Conservation (phyloP, 179 eudicot species). For the Amaranthus tricolor region DNA sequence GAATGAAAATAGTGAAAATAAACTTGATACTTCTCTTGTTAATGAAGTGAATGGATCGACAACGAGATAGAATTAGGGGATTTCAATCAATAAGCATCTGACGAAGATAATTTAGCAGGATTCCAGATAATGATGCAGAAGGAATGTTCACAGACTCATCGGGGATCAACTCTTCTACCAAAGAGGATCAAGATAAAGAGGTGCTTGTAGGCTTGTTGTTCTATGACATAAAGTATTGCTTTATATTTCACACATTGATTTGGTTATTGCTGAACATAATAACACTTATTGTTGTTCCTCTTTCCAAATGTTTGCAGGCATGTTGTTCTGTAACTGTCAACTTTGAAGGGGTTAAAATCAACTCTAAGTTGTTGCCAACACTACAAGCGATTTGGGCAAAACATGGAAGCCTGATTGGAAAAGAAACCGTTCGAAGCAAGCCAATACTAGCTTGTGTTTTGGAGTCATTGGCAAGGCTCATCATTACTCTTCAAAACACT, state of each 20-base stretch:
- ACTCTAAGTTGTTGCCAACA: slow-evolving; percentile 17
- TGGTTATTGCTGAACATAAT: no score
- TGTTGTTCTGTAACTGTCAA: slow-evolving; percentile 2
- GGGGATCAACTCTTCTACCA: background rate
- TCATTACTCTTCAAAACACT: slow-evolving; percentile 17
- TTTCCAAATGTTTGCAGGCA: background rate
- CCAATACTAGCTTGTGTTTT: slow-evolving; percentile 21
- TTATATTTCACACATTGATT: background rate
- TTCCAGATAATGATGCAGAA: slow-evolving; percentile 10
- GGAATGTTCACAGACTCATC: slow-evolving; percentile 17
- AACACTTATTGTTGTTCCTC: background rate
- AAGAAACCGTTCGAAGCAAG: slow-evolving; percentile 25
- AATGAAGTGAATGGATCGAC: slow-evolving; percentile 1
- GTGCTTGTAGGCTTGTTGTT: no score
- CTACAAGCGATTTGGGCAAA: slow-evolving; percentile 21
- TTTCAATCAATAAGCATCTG: background rate
- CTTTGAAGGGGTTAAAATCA: slow-evolving; percentile 24
- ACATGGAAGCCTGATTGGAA: slow-evolving; percentile 21
- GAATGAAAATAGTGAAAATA: background rate
- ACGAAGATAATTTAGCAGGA: background rate
- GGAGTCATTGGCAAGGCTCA: background rate
- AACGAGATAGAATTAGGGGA: slow-evolving; percentile 3
- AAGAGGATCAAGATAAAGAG: slow-evolving; percentile 2
- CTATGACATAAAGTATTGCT: no score
- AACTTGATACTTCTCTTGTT: background rate